Evolutionary conservation across 208 protist species (phyloP).

Genomic region (Leishmania guyanensis): DNA sequence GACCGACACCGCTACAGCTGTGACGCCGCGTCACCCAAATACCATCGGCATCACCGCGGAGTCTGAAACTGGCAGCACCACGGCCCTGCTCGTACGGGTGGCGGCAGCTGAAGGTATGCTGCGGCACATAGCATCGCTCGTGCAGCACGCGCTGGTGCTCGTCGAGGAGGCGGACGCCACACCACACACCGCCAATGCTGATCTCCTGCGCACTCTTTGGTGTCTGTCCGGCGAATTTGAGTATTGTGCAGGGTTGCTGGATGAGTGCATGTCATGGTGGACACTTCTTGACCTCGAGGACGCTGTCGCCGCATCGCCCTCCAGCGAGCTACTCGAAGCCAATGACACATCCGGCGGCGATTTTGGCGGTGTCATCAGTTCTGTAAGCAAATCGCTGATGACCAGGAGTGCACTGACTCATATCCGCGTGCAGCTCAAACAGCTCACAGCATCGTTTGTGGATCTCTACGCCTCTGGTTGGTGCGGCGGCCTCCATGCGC

Average conservation of each 20-base stretch:
- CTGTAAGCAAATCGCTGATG: background rate
- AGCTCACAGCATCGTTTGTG: background rate
- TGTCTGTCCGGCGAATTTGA: background rate
- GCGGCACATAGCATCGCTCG: background rate
- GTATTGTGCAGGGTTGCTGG: constrained; percentile 5
- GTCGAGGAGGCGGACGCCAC: background rate
- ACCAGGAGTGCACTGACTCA: background rate
- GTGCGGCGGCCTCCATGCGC: constrained; percentile 8
- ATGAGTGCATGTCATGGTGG: constrained; percentile 22
- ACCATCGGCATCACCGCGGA: background rate
- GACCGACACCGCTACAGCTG: background rate
- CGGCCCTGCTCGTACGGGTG: constrained; percentile 14
- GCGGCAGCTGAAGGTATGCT: constrained; percentile 20
- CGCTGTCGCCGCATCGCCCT: background rate
- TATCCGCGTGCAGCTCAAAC: background rate
- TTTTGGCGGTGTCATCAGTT: background rate
- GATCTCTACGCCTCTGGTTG: constrained; percentile 20
- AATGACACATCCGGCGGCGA: background rate
- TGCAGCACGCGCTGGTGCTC: background rate
- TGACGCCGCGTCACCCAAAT: background rate
- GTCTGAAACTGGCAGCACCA: background rate
- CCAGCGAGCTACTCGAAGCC: background rate
- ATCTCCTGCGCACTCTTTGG: background rate
- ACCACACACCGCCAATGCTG: background rate
- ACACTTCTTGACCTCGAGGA: constrained; percentile 20